Evolutionary conservation across 257 asterid species (phyloP), one percentile per base, ranked within the genome.

Genomic region (Rehmannia glutinosa): DNA sequence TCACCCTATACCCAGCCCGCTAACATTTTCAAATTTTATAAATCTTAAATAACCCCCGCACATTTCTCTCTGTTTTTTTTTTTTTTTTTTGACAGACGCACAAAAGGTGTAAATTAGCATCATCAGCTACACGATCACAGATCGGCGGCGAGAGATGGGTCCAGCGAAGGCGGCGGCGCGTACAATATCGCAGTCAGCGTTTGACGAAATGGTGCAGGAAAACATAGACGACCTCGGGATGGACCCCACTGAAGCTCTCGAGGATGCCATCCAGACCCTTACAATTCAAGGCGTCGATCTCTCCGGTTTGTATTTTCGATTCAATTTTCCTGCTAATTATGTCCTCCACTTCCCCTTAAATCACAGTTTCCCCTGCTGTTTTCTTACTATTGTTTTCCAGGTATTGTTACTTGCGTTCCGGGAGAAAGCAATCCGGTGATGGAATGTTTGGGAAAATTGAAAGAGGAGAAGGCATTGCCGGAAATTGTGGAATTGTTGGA

Each of bases 231-330:
- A 91, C 30, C 90, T 94, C 33, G 96, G 84, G 35, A 90, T 94
- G 99, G 96, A 91, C 36, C 92, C 97, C 33, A 20, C 83, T 4
- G 96, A 94, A 81, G 96, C 99, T 28, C 91, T 94, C 41, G 81
- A 85, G 53, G 99, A 94, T 78, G 97, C 89, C 67, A 68, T 94
- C 73, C 78, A 94, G 64, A 91, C 99, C 28, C 96, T 94, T 42
- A 80, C 95, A 8, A 91, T 91, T 60, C 99, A 87, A 82, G 92
- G 92, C 80, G 97, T 91, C 68, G 91, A 91, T 88, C 99, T 91
- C 67, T 82, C 95, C 52, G 96, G 97, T 78, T 41, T 35, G 75
- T 69, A 45, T 12, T 55, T 21, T 62, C 43, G 24, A 57, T 52
- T 25, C 6, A n/a, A 16, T 55, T n/a, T n/a, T 55, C 32, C 3